phyloP scores from a whole-genome alignment of 495 filamentous ascomycete species.

The Penicillium crystallinum region DNA sequence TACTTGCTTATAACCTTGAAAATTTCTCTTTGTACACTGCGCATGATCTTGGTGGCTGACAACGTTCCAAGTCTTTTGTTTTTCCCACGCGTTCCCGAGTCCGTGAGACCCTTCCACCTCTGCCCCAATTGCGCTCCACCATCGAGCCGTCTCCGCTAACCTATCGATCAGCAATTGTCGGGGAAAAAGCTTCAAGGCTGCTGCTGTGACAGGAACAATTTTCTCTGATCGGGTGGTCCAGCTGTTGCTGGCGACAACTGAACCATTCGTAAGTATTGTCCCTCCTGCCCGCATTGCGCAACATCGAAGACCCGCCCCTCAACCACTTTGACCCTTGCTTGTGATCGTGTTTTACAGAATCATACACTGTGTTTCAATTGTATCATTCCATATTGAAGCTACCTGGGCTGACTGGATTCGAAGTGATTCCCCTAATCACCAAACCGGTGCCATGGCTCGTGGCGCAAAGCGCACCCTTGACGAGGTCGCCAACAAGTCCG shows the following conservation, averaged over 20 bases:
- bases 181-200: neutral
- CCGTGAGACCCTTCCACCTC: slow-evolving; percentile 15
- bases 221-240: slow-evolving; percentile 3
- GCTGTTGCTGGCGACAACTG: slow-evolving; percentile 10
- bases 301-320: neutral
- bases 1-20: slow-evolving; percentile 6
- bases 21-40: slow-evolving; percentile 1
- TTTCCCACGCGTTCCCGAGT: slow-evolving; percentile 24
- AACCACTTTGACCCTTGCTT: neutral
- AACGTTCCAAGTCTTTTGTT: neutral
- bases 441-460: slow-evolving; percentile 40
- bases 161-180: slow-evolving; percentile 22
- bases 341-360: neutral
- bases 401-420: slow-evolving; percentile 8
- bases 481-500: slow-evolving; percentile 74
- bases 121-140: slow-evolving; percentile 22
- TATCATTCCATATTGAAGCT: neutral
- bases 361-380: too few relatives aligned
- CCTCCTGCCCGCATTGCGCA: slow-evolving; percentile 7
- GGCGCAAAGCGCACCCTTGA: slow-evolving; percentile 64
- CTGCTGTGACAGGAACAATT: neutral
- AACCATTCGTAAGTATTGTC: slow-evolving; percentile 4
- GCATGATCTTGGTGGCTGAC: neutral
- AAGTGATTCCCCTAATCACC: slow-evolving; percentile 11
- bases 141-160: slow-evolving; percentile 13